Evolutionary conservation across 2,329 filamentous ascomycete genomes (phyloP).

Genomic region (Botrytis porri): DNA sequence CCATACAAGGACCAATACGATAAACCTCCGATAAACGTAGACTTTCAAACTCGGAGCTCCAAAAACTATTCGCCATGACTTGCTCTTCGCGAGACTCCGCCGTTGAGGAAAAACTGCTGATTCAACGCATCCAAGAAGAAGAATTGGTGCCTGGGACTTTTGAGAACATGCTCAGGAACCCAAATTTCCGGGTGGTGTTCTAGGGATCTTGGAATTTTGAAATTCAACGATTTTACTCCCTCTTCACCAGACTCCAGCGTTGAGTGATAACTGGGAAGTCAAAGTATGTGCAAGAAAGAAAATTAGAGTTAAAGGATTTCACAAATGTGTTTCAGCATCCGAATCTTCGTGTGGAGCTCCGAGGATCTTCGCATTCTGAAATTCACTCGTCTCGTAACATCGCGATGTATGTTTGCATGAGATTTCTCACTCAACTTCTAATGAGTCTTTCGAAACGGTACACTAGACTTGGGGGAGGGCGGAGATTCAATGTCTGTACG

Average conservation of each 20-base stretch:
- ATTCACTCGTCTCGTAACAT: neutral
- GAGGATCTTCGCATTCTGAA: neutral
- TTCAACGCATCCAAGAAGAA: no score
- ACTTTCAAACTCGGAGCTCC: neutral
- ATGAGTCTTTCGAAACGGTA: fast-evolving
- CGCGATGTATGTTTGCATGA: fast-evolving
- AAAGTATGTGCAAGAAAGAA: neutral
- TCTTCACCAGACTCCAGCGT: fast-evolving
- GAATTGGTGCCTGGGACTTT: no score
- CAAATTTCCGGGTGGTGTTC: no score
- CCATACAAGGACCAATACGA: neutral
- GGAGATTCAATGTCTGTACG: no score
- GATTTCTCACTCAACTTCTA: fast-evolving
- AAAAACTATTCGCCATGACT: fast-evolving
- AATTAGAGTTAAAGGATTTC: no score
- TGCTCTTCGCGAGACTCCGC: neutral
- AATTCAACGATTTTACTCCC: neutral
- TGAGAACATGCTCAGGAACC: no score
- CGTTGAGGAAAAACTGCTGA: fast-evolving
- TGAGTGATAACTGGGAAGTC: neutral
- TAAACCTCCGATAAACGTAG: neutral
- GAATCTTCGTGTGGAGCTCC: fast-evolving
- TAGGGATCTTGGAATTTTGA: no score
- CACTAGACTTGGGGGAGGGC: neutral
- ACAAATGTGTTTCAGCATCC: no score